Evolutionary conservation across 73 alveolate genomes (phyloP).

Genomic region (Stentor roeselii): DNA sequence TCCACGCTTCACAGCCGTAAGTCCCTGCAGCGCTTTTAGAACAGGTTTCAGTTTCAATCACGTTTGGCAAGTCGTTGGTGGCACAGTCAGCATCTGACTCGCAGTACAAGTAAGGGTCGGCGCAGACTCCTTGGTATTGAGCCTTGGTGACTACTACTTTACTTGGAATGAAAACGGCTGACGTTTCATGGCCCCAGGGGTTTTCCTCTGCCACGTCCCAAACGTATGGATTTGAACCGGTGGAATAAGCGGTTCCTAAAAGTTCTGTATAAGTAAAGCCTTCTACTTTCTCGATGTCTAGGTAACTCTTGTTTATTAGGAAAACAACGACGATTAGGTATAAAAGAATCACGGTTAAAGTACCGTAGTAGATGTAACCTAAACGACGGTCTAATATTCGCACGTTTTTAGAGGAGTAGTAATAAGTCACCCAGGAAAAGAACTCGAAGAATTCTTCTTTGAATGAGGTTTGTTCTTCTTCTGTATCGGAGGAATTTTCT

Average conservation of each 20-base stretch:
- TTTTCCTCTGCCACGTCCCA: slow-evolving; percentile 15
- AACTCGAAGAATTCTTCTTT: too few species aligned
- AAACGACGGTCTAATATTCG: neutral
- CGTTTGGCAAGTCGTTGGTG: slow-evolving; percentile 7
- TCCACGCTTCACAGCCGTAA: slow-evolving; percentile 16
- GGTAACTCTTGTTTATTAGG: neutral
- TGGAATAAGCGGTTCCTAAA: neutral
- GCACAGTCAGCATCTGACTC: slow-evolving; percentile 16
- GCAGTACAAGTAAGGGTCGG: neutral
- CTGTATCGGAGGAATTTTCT: too few species aligned
- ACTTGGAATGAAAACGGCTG: slow-evolving; percentile 8
- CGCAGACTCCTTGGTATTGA: neutral
- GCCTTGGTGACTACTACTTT: neutral
- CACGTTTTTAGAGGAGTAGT: slow-evolving; percentile 20
- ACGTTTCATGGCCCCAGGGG: slow-evolving; percentile 26
- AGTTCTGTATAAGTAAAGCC: neutral
- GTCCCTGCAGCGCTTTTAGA: neutral
- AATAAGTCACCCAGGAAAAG: too few species aligned
- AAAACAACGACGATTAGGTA: slow-evolving; percentile 3
- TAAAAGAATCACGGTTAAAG: neutral
- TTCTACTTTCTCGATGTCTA: slow-evolving; percentile 19
- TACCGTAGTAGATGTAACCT: neutral
- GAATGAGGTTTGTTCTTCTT: too few species aligned
- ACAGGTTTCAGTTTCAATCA: neutral
- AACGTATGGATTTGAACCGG: slow-evolving; percentile 14